Percentiles rank a stretch among this genome's conserved stretches.
Conservation (phyloP, 1,284 basidiomycete genomes). For the Cerioporus squamosus region DNA sequence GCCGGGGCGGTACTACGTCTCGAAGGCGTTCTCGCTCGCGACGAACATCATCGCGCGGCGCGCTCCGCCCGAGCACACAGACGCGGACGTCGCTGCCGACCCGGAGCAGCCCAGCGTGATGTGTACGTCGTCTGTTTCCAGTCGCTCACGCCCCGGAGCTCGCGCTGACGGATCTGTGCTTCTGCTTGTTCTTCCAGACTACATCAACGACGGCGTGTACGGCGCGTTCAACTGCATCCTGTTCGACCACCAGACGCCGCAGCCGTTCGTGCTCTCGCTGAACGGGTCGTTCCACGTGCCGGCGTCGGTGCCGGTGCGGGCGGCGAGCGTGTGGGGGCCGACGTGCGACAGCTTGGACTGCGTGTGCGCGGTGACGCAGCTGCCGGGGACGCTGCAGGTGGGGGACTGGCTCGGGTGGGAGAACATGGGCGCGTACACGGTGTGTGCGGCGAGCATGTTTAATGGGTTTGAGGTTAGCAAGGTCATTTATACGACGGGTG, state of each 20-base stretch:
- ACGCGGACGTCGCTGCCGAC: constrained; percentile 33
- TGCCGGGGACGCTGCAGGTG: constrained; percentile 60
- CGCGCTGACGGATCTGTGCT: not conserved
- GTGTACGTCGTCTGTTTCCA: constrained; percentile 61
- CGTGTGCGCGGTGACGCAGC: constrained; percentile 50
- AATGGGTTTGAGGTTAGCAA: constrained; percentile 61
- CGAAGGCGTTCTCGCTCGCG: constrained; percentile 91
- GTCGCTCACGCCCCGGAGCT: too few species aligned
- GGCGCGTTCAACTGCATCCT: constrained; percentile 95
- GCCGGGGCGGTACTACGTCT: constrained; percentile 95
- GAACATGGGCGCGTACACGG: constrained; percentile 83
- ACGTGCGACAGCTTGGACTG: constrained; percentile 84
- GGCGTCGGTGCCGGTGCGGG: constrained; percentile 46
- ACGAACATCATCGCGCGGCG: constrained; percentile 94
- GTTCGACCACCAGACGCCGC: constrained; percentile 78
- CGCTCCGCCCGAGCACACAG: constrained; percentile 50
- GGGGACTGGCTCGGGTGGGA: constrained; percentile 84
- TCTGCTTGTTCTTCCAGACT: constrained; percentile 60
- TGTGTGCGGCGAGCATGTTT: constrained; percentile 76
- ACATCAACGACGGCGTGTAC: constrained; percentile 98
- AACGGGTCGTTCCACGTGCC: constrained; percentile 49
- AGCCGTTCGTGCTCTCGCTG: constrained; percentile 66
- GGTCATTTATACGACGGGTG: constrained; percentile 49
- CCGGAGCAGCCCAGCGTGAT: constrained; percentile 71
- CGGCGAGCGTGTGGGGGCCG: constrained; percentile 69